A percentile compares a stretch with the other conserved stretches of the same genome.
These are phyloP conservation scores for Acer negundo DNA, from an alignment of 345 rosid genomes.

Conservation along the genomic window DNA sequence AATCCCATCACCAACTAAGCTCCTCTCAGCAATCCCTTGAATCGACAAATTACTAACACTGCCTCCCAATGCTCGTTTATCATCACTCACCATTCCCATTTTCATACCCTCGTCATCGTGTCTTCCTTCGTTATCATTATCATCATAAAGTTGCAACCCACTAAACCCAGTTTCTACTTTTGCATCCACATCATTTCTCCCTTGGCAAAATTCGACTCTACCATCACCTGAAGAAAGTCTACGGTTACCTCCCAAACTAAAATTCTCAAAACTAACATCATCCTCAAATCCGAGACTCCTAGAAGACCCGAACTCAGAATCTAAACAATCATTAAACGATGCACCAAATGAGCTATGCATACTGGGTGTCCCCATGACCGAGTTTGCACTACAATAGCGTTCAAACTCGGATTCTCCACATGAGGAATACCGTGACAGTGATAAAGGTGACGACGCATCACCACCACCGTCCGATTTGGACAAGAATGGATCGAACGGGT, in stretches of 20 bases:
- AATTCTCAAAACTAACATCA: constrained; percentile 53
- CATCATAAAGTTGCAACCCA: constrained; percentile 13
- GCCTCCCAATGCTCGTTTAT: constrained; percentile 9
- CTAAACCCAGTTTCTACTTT: constrained; percentile 3
- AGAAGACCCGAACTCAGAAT: constrained; percentile 64
- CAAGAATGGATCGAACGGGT: constrained; percentile 43
- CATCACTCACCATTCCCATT: constrained; percentile 1
- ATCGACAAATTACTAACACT: constrained; percentile 13
- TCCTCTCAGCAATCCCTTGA: constrained; percentile 23
- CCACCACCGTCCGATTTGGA: constrained; percentile 39
- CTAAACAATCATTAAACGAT: constrained; percentile 53
- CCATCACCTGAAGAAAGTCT: constrained; percentile 29
- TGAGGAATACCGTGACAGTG: constrained; percentile 72
- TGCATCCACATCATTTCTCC: constrained; percentile 19
- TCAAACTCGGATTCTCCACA: constrained; percentile 87
- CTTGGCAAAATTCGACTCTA: constrained; percentile 31
- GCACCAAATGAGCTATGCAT: constrained; percentile 55
- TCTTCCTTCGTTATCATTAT: constrained; percentile 12
- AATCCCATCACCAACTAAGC: constrained; percentile 9
- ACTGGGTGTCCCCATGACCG: constrained; percentile 78
- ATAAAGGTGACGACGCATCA: constrained; percentile 41
- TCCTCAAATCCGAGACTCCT: constrained; percentile 46
- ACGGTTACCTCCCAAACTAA: constrained; percentile 55
- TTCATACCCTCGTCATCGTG: background rate
- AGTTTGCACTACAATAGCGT: constrained; percentile 82